Evolutionary conservation across 2,329 filamentous ascomycete species (phyloP).

Genomic region (Incumbomyces lentus): DNA sequence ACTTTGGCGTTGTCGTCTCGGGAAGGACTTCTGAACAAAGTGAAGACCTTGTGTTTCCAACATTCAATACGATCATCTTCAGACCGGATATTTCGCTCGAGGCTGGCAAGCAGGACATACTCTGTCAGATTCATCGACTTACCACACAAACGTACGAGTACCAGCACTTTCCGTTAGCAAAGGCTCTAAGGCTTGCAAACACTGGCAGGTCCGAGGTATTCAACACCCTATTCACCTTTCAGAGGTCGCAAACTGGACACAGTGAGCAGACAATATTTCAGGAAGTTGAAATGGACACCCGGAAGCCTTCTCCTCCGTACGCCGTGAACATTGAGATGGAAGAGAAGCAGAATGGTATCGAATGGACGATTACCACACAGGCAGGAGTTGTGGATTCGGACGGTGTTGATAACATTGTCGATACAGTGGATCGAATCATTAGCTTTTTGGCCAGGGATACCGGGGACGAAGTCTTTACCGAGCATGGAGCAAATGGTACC

Average conservation of each 20-base stretch:
- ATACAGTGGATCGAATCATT: conserved; percentile 51
- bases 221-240: conserved; percentile 57
- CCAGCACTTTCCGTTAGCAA: conserved; percentile 68
- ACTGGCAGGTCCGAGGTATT: conserved; percentile 37
- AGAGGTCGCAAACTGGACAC: conserved; percentile 37
- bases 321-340: conserved; percentile 77
- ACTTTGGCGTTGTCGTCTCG: conserved; percentile 73
- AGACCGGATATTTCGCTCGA: conserved; percentile 60
- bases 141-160: conserved; percentile 56
- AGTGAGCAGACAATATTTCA: conserved; percentile 39
- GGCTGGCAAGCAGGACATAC: conserved; percentile 46
- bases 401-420: conserved; percentile 44
- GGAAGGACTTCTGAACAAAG: conserved; percentile 67
- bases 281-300: conserved; percentile 42
- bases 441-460: conserved; percentile 40
- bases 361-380: conserved; percentile 66
- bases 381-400: conserved; percentile 39
- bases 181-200: conserved; percentile 48
- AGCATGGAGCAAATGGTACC: neutral
- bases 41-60: conserved; percentile 65
- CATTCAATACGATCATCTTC: conserved; percentile 81
- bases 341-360: conserved; percentile 39
- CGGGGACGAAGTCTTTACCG: neutral
- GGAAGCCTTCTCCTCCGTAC: conserved; percentile 64
- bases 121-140: conserved; percentile 63